phyloP scores from a whole-genome alignment of 75 land plant species.

The Adiantum capillusveneris region DNA sequence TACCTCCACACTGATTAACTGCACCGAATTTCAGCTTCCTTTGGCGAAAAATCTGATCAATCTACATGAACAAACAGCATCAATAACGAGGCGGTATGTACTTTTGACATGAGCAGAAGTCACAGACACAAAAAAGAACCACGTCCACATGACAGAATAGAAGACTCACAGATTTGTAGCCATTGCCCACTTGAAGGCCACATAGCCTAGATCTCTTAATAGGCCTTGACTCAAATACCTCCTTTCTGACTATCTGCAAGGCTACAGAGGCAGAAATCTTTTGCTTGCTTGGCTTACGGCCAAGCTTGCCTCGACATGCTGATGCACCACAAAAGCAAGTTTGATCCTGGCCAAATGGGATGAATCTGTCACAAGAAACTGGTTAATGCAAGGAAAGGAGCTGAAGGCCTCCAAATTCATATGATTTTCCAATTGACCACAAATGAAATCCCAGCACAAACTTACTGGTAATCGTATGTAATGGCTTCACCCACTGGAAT shows the following conservation, averaged over 20 bases:
- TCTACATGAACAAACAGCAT: background rate
- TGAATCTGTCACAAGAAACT: slow-evolving; percentile 44
- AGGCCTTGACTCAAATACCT: background rate
- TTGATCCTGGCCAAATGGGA: slow-evolving; percentile 97
- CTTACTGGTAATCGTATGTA: slow-evolving; percentile 92
- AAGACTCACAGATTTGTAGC: background rate
- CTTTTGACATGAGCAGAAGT: too few relatives aligned
- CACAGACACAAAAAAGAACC: too few relatives aligned
- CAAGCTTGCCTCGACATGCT: slow-evolving; percentile 66
- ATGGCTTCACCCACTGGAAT: slow-evolving; percentile 64
- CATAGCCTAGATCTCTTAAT: slow-evolving; percentile 14
- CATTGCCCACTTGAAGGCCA: slow-evolving; percentile 11
- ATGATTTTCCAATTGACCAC: too few relatives aligned
- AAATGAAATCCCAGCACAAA: too few relatives aligned
- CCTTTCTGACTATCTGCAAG: slow-evolving; percentile 20
- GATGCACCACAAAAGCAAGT: slow-evolving; percentile 76
- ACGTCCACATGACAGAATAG: background rate
- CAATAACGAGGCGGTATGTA: background rate
- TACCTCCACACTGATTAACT: too few relatives aligned
- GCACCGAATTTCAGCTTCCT: too few relatives aligned
- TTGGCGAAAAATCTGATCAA: background rate
- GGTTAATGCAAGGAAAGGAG: too few relatives aligned
- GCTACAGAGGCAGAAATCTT: slow-evolving; percentile 41
- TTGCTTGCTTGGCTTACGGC: slow-evolving; percentile 49
- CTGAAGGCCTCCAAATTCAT: too few relatives aligned